Conservation (phyloP, 306 rosid genomes). For the Sesbania bispinosa region DNA sequence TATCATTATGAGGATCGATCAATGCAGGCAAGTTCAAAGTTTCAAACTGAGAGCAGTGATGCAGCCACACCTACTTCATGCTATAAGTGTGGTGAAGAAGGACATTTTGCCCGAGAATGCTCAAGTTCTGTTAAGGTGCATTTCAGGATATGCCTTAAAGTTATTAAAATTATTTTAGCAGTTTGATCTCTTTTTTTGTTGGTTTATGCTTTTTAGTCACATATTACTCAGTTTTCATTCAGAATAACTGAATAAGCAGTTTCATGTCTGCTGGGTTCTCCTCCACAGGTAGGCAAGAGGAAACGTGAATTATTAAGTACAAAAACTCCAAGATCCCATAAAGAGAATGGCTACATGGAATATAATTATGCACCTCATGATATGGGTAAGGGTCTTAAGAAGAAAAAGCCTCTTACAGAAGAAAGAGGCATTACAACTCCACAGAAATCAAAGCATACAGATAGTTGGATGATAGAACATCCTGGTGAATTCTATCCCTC, state of each 20-base stretch:
- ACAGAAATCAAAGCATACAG: conserved; percentile 32
- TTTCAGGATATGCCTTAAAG: too few relatives aligned
- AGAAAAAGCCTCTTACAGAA: conserved; percentile 33
- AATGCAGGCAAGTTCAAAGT: too few relatives aligned
- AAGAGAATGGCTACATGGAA: conserved; percentile 40
- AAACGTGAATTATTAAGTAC: conserved; percentile 39
- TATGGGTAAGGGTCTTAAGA: conserved; percentile 30
- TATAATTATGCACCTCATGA: conserved; percentile 55
- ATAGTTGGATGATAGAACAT: conserved; percentile 42
- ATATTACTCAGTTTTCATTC: neutral
- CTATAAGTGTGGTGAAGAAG: too few relatives aligned
- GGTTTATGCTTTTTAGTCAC: neutral
- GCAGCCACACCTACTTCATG: too few relatives aligned
- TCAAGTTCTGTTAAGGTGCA: too few relatives aligned
- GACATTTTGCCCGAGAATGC: too few relatives aligned
- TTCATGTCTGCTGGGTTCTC: neutral
- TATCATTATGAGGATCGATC: too few relatives aligned
- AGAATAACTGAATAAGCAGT: neutral
- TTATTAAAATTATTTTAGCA: neutral
- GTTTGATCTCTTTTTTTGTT: neutral
- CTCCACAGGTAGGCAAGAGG: conserved; percentile 52
- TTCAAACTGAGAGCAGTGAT: too few relatives aligned
- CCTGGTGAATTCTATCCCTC: conserved; percentile 43
- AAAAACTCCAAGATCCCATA: conserved; percentile 34
- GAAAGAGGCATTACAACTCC: conserved; percentile 32